Conservation (phyloP, 108 stramenopile genomes). For the Skeletonema menzelii region DNA sequence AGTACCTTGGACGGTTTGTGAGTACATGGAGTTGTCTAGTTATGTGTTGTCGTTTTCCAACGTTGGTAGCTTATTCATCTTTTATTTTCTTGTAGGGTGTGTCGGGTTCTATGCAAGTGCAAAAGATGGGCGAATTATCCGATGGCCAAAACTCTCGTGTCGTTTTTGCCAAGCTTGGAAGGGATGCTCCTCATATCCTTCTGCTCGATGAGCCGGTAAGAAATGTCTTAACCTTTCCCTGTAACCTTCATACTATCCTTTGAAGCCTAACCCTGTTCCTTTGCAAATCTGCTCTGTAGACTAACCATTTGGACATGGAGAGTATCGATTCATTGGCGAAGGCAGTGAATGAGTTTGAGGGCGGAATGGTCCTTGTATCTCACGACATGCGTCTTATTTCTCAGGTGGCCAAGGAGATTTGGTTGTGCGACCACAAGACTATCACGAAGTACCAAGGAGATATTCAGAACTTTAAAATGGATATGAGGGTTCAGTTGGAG, state of each 20-base stretch:
- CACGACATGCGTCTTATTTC: slow-evolving; percentile 99
- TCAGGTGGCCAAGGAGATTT: slow-evolving; percentile 97
- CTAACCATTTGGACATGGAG: slow-evolving; percentile 93
- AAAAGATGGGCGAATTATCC: slow-evolving; percentile 88
- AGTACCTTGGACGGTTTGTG: slow-evolving; percentile 92
- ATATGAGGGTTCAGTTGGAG: slow-evolving; percentile 80
- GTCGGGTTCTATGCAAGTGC: slow-evolving; percentile 90
- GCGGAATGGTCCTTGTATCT: slow-evolving; percentile 95
- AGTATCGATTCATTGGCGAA: slow-evolving; percentile 96
- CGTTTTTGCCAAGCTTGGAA: slow-evolving; percentile 95
- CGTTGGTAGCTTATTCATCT: too few species aligned
- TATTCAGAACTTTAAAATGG: slow-evolving; percentile 94
- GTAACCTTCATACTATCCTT: background rate
- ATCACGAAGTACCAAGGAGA: slow-evolving; percentile 88
- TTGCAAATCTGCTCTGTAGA: slow-evolving; percentile 44
- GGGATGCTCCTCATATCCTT: slow-evolving; percentile 95
- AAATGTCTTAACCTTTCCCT: background rate
- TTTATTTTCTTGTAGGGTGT: slow-evolving; percentile 56
- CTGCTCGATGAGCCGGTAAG: slow-evolving; percentile 83
- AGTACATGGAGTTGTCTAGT: too few species aligned
- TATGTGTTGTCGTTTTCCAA: too few species aligned
- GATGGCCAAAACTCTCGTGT: slow-evolving; percentile 97
- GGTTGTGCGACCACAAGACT: slow-evolving; percentile 95
- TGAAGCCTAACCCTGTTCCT: background rate
- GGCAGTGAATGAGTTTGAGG: slow-evolving; percentile 96